Conservation (phyloP, 2,329 filamentous ascomycete genomes). For the Fusarium torreyae region DNA sequence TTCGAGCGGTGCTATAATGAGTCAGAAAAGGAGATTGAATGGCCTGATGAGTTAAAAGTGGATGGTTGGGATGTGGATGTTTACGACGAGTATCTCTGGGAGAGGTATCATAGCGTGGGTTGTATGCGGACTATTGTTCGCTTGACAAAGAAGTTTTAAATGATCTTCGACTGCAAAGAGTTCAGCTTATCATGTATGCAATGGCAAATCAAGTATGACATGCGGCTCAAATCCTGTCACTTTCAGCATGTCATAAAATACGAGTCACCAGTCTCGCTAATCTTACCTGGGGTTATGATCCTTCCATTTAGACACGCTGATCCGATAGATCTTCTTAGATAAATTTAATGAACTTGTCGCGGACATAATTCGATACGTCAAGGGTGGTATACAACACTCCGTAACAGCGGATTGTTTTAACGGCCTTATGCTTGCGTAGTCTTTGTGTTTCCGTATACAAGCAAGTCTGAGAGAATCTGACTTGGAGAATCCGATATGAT, state of each 20-base stretch:
- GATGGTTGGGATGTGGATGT: slow-evolving; percentile 8
- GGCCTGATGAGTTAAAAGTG: not conserved
- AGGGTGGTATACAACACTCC: too few relatives aligned
- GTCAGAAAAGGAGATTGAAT: not conserved
- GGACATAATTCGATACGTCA: too few relatives aligned
- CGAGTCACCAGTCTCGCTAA: slow-evolving; percentile 20
- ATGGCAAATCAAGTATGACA: not conserved
- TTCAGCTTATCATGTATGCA: not conserved
- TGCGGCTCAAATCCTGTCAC: slow-evolving; percentile 6
- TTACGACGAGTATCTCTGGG: not conserved
- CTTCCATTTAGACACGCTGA: not conserved
- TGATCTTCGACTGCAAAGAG: not conserved
- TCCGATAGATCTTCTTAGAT: too few relatives aligned
- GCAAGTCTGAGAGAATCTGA: too few relatives aligned
- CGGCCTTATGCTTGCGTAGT: too few relatives aligned
- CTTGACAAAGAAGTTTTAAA: not conserved
- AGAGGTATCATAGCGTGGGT: not conserved
- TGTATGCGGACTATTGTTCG: not conserved
- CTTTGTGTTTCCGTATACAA: too few relatives aligned
- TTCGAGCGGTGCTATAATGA: slow-evolving; percentile 1
- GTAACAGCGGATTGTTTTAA: too few relatives aligned
- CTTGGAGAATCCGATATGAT: not conserved
- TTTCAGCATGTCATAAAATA: slow-evolving; percentile 18
- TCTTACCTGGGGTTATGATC: not conserved
- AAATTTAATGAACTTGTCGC: too few relatives aligned